Conservation (phyloP, 768 basidiomycete genomes). For the Gautieria morchelliformis region DNA sequence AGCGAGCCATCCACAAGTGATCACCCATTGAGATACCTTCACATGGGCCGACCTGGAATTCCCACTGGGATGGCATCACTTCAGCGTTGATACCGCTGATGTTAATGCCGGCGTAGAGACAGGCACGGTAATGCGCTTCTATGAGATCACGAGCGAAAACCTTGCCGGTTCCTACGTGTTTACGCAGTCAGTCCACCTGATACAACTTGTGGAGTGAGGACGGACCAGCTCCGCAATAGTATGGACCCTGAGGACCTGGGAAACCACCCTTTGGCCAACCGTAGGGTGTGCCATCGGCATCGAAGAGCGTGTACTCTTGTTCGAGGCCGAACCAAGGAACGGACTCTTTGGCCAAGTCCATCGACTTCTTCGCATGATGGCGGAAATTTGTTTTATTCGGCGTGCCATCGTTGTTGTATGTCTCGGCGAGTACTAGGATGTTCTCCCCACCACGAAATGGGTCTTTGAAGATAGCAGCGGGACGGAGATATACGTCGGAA, state of each 20-base stretch:
- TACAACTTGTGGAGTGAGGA: slow-evolving; percentile 9
- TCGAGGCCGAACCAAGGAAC: slow-evolving; percentile 97
- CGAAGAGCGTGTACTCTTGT: slow-evolving; percentile 98
- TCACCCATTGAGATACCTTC: slow-evolving; percentile 98
- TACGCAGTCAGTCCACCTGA: neutral
- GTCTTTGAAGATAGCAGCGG: slow-evolving; percentile 95
- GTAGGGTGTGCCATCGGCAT: slow-evolving; percentile 79
- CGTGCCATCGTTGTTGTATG: slow-evolving; percentile 98
- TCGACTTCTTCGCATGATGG: slow-evolving; percentile 86
- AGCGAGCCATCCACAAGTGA: slow-evolving; percentile 99
- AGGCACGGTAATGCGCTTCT: slow-evolving; percentile 98
- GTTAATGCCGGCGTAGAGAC: slow-evolving; percentile 90
- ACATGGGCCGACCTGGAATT: slow-evolving; percentile 99
- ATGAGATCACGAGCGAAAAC: slow-evolving; percentile 98
- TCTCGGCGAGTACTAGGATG: slow-evolving; percentile 93
- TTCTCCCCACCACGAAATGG: slow-evolving; percentile 99
- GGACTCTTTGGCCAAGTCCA: slow-evolving; percentile 78
- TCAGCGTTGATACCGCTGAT: slow-evolving; percentile 99
- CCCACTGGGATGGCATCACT: slow-evolving; percentile 99
- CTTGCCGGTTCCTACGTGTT: slow-evolving; percentile 73
- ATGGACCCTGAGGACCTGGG: slow-evolving; percentile 98
- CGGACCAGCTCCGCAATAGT: slow-evolving; percentile 98
- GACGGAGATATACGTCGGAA: slow-evolving; percentile 97
- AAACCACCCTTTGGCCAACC: slow-evolving; percentile 99
- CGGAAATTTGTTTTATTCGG: slow-evolving; percentile 96